phyloP scores from a whole-genome alignment of 192 early-diverging fungal species.

The Coemansia javaensis region DNA sequence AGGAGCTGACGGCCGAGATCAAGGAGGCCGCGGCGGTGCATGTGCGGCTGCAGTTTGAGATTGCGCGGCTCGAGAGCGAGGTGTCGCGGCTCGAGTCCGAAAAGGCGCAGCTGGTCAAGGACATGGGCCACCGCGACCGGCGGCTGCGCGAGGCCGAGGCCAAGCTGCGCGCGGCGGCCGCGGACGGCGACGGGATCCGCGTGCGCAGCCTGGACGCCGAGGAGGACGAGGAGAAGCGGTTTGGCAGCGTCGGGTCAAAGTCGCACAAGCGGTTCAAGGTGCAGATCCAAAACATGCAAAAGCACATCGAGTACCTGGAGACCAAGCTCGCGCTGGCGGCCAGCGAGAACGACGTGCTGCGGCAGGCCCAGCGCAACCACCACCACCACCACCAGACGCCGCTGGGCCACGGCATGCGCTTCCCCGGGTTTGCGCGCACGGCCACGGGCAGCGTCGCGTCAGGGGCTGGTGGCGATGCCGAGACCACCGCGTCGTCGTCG shows the following conservation, averaged over 20 bases:
- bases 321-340: slow-evolving; percentile 44
- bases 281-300: slow-evolving; percentile 51
- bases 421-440: slow-evolving; percentile 22
- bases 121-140: slow-evolving; percentile 21
- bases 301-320: slow-evolving; percentile 49
- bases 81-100: slow-evolving; percentile 45
- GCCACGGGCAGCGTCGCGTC: slow-evolving; percentile 11
- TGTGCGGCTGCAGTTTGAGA: slow-evolving; percentile 47
- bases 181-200: slow-evolving; percentile 35
- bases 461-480: too few relatives aligned
- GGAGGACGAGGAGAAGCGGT: slow-evolving; percentile 12
- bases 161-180: slow-evolving; percentile 7
- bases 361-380: too few relatives aligned
- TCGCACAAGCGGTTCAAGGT: slow-evolving; percentile 52
- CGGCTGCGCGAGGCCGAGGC: slow-evolving; percentile 27
- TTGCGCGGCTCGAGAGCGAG: slow-evolving; percentile 44
- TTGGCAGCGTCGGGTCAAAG: slow-evolving; percentile 39
- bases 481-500: too few relatives aligned
- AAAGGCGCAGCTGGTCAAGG: slow-evolving; percentile 34
- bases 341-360: slow-evolving; percentile 47
- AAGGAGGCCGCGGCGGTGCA: slow-evolving; percentile 47
- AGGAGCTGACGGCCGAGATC: slow-evolving; percentile 27
- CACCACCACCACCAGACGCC: slow-evolving; percentile 8
- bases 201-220: slow-evolving; percentile 34
- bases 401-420: slow-evolving; percentile 7